Conservation (phyloP, 257 asterid genomes). For the Solanum sparsipilum region DNA sequence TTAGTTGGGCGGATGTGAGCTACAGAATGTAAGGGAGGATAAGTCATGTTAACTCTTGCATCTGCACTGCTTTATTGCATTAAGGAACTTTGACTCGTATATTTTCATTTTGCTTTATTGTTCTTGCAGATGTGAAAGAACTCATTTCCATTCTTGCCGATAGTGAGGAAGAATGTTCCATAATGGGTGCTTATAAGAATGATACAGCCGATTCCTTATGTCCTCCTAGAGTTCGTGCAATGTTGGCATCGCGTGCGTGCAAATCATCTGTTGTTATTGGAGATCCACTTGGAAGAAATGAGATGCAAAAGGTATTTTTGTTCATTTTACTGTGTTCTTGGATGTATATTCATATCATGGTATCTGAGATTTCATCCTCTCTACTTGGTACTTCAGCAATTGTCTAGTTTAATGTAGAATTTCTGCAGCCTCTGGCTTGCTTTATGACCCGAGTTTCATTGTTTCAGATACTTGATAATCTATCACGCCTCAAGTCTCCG, state of each 20-base stretch:
- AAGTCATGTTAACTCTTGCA: not conserved
- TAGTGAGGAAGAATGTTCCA: constrained; percentile 76
- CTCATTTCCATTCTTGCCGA: constrained; percentile 70
- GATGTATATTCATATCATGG: not conserved
- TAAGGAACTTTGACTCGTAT: not conserved
- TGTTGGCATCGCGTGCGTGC: constrained; percentile 99
- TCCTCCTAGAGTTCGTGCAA: constrained; percentile 82
- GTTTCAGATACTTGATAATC: constrained; percentile 70
- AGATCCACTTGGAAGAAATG: constrained; percentile 78
- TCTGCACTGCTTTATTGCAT: not conserved
- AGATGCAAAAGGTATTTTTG: constrained; percentile 69
- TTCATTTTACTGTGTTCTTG: not conserved
- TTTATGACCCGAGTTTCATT: not conserved
- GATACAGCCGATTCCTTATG: constrained; percentile 77
- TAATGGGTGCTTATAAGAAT: constrained; percentile 52
- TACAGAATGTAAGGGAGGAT: not conserved
- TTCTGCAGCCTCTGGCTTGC: not conserved
- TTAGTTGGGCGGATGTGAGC: not conserved
- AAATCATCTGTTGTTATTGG: constrained; percentile 88
- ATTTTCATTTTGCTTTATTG: not conserved
- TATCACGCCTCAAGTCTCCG: constrained; percentile 77
- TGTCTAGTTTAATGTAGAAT: not conserved
- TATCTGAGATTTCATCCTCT: not conserved
- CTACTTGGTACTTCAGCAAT: not conserved
- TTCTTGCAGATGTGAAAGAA: constrained; percentile 59